Percentiles rank a stretch among this genome's conserved stretches.
Conservation (phyloP, 2,329 filamentous ascomycete species). For the Drechslerella stenobrocha region DNA sequence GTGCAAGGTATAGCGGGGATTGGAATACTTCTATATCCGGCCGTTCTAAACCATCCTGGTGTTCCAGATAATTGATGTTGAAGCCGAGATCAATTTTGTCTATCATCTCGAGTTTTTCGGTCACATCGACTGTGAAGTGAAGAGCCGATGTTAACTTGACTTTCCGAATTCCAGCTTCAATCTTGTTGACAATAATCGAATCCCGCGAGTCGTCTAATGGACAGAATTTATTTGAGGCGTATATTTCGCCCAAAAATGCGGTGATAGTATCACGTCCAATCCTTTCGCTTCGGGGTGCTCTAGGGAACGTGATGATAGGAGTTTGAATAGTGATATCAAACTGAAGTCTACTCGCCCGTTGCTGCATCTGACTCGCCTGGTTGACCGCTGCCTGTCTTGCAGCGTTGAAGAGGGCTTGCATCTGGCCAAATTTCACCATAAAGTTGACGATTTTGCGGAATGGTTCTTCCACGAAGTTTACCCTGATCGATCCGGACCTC, state of each 20-base stretch:
- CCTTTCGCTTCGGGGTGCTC: conserved; percentile 54
- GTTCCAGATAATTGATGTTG: conserved; percentile 87
- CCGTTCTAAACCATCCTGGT: conserved; percentile 72
- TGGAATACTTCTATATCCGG: conserved; percentile 72
- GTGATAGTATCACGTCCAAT: conserved; percentile 82
- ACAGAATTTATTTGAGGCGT: conserved; percentile 89
- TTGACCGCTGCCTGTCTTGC: conserved; percentile 91
- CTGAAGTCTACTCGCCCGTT: conserved; percentile 85
- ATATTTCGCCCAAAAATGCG: conserved; percentile 94
- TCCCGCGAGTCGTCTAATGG: conserved; percentile 76
- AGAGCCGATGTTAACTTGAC: conserved; percentile 88
- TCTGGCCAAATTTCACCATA: conserved; percentile 97
- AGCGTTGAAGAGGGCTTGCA: conserved; percentile 98
- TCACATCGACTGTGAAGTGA: conserved; percentile 69
- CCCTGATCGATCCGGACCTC: conserved; percentile 88
- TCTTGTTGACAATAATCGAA: conserved; percentile 79
- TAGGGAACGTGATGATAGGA: conserved; percentile 92
- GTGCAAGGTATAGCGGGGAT: neutral
- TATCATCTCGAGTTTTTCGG: conserved; percentile 92
- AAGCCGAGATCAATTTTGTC: conserved; percentile 95
- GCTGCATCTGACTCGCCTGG: conserved; percentile 89
- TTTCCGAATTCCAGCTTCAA: conserved; percentile 88
- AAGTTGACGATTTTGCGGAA: conserved; percentile 99
- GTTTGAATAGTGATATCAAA: conserved; percentile 93
- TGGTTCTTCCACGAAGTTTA: conserved; percentile 96